phyloP scores from a whole-genome alignment of 2,329 filamentous ascomycete species.

The Pseudocercospora vitis region DNA sequence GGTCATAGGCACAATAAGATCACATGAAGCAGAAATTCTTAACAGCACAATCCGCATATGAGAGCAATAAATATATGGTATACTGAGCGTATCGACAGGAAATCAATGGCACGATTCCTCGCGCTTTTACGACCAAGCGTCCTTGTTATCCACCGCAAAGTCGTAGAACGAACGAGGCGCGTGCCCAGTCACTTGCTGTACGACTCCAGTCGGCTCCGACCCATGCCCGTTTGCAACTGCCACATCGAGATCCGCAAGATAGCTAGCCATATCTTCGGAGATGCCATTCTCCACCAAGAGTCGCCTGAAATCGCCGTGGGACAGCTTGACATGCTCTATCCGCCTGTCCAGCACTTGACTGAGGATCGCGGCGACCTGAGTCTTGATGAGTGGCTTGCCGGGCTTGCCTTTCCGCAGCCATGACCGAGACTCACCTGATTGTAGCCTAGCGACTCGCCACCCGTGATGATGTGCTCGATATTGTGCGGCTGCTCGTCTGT shows the following conservation, averaged over 20 bases:
- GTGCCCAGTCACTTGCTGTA: slow-evolving; percentile 15
- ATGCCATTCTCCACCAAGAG: slow-evolving; percentile 9
- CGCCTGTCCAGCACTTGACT: slow-evolving; percentile 13
- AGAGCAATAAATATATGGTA: too few relatives aligned
- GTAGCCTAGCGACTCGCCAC: slow-evolving; percentile 38
- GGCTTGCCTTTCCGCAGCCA: neutral
- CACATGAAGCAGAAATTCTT: too few relatives aligned
- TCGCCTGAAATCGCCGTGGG: slow-evolving; percentile 4
- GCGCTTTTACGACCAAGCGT: slow-evolving; percentile 3
- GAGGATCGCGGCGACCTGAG: slow-evolving; percentile 18
- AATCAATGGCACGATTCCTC: neutral
- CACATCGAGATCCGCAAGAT: slow-evolving; percentile 21
- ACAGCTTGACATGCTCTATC: slow-evolving; percentile 17
- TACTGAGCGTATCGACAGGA: too few relatives aligned
- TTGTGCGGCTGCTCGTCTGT: slow-evolving; percentile 44
- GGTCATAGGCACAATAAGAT: too few relatives aligned
- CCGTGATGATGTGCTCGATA: slow-evolving; percentile 42
- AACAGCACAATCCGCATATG: too few relatives aligned
- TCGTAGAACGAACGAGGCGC: slow-evolving; percentile 15
- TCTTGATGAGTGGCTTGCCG: too few relatives aligned
- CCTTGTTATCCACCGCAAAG: slow-evolving; percentile 17
- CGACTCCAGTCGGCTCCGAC: slow-evolving; percentile 13
- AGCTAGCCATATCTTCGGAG: slow-evolving; percentile 10
- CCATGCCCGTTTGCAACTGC: slow-evolving; percentile 14
- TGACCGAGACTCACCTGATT: slow-evolving; percentile 28